phyloP scores from a whole-genome alignment of 768 basidiomycete genomes.

The Phaeolepiota aurea region DNA sequence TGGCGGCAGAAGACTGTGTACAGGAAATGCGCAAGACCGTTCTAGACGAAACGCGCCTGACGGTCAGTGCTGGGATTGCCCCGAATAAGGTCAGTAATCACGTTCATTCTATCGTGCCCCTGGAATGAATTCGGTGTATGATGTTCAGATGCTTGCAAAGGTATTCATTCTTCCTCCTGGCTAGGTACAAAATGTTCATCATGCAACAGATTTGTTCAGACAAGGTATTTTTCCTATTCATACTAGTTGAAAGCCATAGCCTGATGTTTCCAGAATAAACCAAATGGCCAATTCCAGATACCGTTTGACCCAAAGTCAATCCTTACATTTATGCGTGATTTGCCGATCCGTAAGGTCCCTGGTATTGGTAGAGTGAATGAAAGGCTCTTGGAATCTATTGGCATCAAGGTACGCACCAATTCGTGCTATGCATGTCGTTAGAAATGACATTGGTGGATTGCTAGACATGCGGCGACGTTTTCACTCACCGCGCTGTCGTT shows the following conservation, averaged over 20 bases:
- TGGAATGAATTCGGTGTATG: neutral
- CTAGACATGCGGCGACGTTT: slow-evolving; percentile 89
- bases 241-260: slow-evolving; percentile 3
- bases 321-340: slow-evolving; percentile 66
- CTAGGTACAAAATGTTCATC: neutral
- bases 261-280: slow-evolving; percentile 62
- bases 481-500: slow-evolving; percentile 60
- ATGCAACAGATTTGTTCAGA: slow-evolving; percentile 81
- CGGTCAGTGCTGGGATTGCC: slow-evolving; percentile 92
- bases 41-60: slow-evolving; percentile 71
- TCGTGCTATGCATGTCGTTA: slow-evolving; percentile 2
- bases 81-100: slow-evolving; percentile 79
- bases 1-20: slow-evolving; percentile 70
- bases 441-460: slow-evolving; percentile 1
- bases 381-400: slow-evolving; percentile 76
- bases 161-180: slow-evolving; percentile 26
- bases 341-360: slow-evolving; percentile 82
- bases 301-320: slow-evolving; percentile 57
- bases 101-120: slow-evolving; percentile 6
- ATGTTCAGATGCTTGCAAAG: slow-evolving; percentile 82
- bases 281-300: slow-evolving; percentile 84
- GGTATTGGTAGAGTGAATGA: slow-evolving; percentile 91
- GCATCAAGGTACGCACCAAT: slow-evolving; percentile 72
- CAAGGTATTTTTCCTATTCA: slow-evolving; percentile 37
- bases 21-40: slow-evolving; percentile 68